These are phyloP conservation scores for Acanthamoeba sp. DNA, from an alignment of 208 protist genomes.

Conservation along the genomic window DNA sequence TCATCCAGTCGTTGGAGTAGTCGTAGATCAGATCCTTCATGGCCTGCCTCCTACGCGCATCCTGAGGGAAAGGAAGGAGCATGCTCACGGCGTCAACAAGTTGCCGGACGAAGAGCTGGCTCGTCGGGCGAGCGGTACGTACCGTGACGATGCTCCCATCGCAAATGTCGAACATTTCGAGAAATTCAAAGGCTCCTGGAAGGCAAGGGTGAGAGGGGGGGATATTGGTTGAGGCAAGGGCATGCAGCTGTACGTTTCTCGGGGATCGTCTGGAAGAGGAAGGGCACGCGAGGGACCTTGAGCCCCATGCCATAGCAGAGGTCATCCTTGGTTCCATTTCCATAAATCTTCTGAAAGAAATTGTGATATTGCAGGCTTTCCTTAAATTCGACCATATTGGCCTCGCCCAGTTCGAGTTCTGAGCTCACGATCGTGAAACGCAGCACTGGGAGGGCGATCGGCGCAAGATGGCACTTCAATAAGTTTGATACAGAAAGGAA, in stretches of 20 bases:
- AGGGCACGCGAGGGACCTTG: slow-evolving; percentile 20
- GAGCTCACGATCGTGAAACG: too few relatives aligned
- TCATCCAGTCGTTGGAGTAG: slow-evolving; percentile 45
- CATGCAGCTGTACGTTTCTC: background rate
- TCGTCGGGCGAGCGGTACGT: background rate
- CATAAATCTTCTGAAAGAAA: slow-evolving; percentile 59
- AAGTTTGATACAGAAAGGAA: too few relatives aligned
- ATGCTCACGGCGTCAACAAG: background rate
- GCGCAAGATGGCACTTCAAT: too few relatives aligned
- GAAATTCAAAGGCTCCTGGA: slow-evolving; percentile 59
- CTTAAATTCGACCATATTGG: slow-evolving; percentile 50
- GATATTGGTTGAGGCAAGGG: background rate
- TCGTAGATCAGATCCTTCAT: slow-evolving; percentile 36
- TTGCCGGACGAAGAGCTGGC: background rate
- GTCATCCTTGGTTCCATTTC: slow-evolving; percentile 35
- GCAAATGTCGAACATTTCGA: slow-evolving; percentile 48
- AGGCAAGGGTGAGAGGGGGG: background rate
- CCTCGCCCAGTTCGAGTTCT: too few relatives aligned
- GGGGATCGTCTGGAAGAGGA: slow-evolving; percentile 54
- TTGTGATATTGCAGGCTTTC: slow-evolving; percentile 52
- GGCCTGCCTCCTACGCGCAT: background rate
- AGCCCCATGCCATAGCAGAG: slow-evolving; percentile 49
- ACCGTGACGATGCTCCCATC: slow-evolving; percentile 42
- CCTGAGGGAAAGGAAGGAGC: background rate
- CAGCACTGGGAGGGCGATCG: too few relatives aligned